Percentiles rank a stretch among this genome's conserved stretches.
These are phyloP conservation scores for Rhododendron griersonianum DNA, from an alignment of 148 eudicot species.

Conservation along the genomic window DNA sequence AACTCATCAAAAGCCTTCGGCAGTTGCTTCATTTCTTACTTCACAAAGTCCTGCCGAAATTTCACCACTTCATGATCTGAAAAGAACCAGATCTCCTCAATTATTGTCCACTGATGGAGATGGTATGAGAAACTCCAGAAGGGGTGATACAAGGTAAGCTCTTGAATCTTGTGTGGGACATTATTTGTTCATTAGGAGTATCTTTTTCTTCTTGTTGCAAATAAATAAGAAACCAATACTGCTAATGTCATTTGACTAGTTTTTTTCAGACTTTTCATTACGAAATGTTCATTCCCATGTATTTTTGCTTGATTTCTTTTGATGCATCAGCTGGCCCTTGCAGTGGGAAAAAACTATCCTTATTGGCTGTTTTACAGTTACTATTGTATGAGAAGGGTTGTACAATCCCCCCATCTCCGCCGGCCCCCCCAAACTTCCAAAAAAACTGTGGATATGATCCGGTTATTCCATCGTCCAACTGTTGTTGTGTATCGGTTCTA, in stretches of 20 bases:
- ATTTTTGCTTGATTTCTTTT: neutral
- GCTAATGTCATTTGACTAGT: neutral
- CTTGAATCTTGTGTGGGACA: neutral
- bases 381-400: neutral
- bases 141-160: constrained; percentile 31
- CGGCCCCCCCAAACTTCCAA: neutral
- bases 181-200: neutral
- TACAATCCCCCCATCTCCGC: neutral
- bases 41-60: constrained; percentile 21
- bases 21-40: constrained; percentile 19
- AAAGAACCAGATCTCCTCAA: constrained; percentile 44
- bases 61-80: constrained; percentile 27
- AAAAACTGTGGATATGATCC: neutral
- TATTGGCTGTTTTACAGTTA: neutral
- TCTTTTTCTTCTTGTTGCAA: neutral
- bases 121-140: constrained; percentile 21
- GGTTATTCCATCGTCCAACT: neutral
- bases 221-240: neutral
- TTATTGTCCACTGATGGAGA: constrained; percentile 32
- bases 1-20: constrained; percentile 27
- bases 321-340: neutral
- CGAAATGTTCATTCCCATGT: neutral
- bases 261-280: neutral
- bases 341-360: neutral
- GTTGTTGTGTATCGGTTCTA: neutral